A percentile compares a stretch with the other conserved stretches of the same genome.
Evolutionary conservation across 1,284 basidiomycete genomes (phyloP).

Genomic region (Nidula niveotomentosa): DNA sequence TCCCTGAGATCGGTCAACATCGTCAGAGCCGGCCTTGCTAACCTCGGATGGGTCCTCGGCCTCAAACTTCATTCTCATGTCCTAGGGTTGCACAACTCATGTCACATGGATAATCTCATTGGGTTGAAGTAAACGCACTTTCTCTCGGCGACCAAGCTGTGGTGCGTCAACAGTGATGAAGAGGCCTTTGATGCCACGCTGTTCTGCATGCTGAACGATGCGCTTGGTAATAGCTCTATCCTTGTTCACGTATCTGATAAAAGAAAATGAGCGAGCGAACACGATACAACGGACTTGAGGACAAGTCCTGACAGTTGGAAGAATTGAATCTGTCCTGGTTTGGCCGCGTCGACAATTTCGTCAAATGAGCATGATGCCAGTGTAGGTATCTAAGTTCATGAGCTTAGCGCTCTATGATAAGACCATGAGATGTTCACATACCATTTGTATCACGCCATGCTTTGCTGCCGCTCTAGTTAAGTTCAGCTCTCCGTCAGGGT

Average conservation of each 20-base stretch:
- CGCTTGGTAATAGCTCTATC: slow-evolving; percentile 81
- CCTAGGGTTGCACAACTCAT: slow-evolving; percentile 38
- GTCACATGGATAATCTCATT: no score
- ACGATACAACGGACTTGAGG: background rate
- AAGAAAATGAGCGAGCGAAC: background rate
- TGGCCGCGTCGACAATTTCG: slow-evolving; percentile 82
- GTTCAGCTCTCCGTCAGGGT: slow-evolving; percentile 89
- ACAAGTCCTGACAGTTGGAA: slow-evolving; percentile 61
- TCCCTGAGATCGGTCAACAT: slow-evolving; percentile 84
- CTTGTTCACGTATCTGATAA: slow-evolving; percentile 77
- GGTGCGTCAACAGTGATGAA: slow-evolving; percentile 96
- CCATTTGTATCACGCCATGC: slow-evolving; percentile 80
- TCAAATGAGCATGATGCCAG: slow-evolving; percentile 90
- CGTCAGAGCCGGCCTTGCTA: slow-evolving; percentile 50
- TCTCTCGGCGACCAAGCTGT: slow-evolving; percentile 87
- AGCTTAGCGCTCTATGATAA: background rate
- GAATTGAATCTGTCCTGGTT: slow-evolving; percentile 76
- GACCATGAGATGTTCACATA: slow-evolving; percentile 24
- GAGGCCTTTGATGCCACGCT: slow-evolving; percentile 80
- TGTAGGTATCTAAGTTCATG: slow-evolving; percentile 71
- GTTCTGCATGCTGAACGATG: slow-evolving; percentile 83
- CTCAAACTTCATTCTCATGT: slow-evolving; percentile 96
- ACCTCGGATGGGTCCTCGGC: slow-evolving; percentile 80
- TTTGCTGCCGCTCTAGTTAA: slow-evolving; percentile 82
- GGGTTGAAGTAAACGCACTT: slow-evolving; percentile 36